Conservation (phyloP, 2,329 filamentous ascomycete genomes). For the Colletotrichum shisoi region DNA sequence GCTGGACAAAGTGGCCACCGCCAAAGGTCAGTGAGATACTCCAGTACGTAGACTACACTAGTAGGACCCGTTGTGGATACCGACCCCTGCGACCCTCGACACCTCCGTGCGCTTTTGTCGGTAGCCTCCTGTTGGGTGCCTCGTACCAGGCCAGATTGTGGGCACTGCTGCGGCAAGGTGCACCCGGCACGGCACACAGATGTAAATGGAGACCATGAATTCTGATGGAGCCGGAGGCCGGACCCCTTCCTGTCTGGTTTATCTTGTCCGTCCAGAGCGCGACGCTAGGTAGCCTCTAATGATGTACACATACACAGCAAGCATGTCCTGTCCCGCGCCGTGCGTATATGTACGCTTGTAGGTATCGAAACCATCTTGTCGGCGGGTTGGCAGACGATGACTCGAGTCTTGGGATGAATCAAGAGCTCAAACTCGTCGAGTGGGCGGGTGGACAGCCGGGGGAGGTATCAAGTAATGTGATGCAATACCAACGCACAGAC, state of each 20-base stretch:
- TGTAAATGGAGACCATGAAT: not conserved
- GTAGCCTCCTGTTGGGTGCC: constrained; percentile 11
- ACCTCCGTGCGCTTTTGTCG: constrained; percentile 4
- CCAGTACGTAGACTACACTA: not conserved
- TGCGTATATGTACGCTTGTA: constrained; percentile 8
- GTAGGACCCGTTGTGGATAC: not conserved
- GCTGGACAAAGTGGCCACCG: constrained; percentile 4
- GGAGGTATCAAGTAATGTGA: constrained; percentile 6
- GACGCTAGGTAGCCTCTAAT: not conserved
- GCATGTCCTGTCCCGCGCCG: not conserved
- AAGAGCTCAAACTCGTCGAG: not conserved
- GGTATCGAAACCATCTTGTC: constrained; percentile 9
- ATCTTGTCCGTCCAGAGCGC: not conserved
- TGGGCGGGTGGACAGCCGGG: too few species aligned
- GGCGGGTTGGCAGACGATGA: constrained; percentile 8
- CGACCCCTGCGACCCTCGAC: not conserved
- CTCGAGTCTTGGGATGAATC: constrained; percentile 9
- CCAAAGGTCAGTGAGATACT: not conserved
- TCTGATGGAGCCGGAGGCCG: not conserved
- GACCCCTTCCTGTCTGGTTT: not conserved
- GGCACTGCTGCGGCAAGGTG: not conserved
- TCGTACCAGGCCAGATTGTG: not conserved
- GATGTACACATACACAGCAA: not conserved
- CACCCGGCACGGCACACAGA: not conserved
- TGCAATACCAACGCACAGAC: constrained; percentile 11